Conservation (phyloP, 2,329 filamentous ascomycete genomes). For the Aspergillus sp. region DNA sequence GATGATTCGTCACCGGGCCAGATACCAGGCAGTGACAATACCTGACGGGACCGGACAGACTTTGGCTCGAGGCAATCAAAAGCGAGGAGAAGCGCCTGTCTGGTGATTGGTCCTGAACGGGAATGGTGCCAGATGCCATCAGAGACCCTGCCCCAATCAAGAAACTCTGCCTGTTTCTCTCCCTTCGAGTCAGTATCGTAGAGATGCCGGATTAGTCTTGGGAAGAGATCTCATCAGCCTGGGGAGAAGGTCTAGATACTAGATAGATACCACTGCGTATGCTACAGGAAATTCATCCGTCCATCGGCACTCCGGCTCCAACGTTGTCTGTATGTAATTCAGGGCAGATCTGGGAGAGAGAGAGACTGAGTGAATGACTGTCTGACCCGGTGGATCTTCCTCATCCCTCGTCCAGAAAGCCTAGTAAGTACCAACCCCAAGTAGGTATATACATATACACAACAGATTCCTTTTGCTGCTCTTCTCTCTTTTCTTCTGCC, state of each 20-base stretch:
- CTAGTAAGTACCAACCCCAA: not conserved
- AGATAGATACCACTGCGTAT: not conserved
- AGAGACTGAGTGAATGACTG: too few species aligned
- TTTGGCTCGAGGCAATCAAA: slow-evolving; percentile 8
- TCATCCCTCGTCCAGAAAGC: not conserved
- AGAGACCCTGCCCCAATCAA: slow-evolving; percentile 1
- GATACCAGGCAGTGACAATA: slow-evolving; percentile 15
- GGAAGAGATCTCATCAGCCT: not conserved
- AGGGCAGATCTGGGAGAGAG: too few species aligned
- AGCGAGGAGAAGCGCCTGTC: slow-evolving; percentile 19
- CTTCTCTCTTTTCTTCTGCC: not conserved
- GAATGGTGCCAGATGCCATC: slow-evolving; percentile 16
- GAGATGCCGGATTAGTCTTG: not conserved
- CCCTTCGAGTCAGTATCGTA: not conserved
- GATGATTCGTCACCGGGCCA: not conserved
- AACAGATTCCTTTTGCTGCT: not conserved
- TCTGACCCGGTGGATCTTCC: not conserved
- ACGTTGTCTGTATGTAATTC: too few species aligned
- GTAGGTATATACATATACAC: not conserved
- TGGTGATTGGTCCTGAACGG: slow-evolving; percentile 23
- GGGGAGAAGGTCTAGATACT: not conserved
- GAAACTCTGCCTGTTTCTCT: not conserved
- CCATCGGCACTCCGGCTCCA: not conserved
- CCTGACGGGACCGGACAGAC: slow-evolving; percentile 1
- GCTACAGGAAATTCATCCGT: not conserved